Evolutionary conservation across 805 yeast genomes (phyloP).

Genomic region (Candida multigemmis): DNA sequence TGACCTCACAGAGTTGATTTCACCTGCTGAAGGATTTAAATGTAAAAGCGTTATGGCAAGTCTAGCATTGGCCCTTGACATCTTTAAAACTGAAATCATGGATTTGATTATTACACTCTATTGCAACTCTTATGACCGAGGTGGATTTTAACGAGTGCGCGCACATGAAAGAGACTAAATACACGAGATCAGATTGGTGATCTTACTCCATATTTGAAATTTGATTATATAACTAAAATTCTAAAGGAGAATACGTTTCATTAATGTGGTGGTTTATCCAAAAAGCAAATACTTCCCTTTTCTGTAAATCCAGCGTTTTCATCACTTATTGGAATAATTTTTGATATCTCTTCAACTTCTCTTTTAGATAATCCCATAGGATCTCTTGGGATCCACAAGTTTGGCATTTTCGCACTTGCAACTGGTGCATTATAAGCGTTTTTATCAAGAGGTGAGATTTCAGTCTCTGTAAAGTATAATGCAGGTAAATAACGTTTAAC

Average conservation of each 20-base stretch:
- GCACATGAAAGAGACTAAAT: too few species aligned
- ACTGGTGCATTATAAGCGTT: conserved; percentile 77
- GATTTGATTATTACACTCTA: too few species aligned
- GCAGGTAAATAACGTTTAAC: conserved; percentile 27
- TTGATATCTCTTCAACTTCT: conserved; percentile 48
- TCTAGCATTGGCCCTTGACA: too few species aligned
- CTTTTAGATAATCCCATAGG: conserved; percentile 68
- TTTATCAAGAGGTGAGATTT: conserved; percentile 31
- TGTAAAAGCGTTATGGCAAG: too few species aligned
- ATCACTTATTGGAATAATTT: conserved; percentile 56
- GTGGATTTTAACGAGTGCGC: too few species aligned
- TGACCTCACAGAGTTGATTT: too few species aligned
- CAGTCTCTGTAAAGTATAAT: conserved; percentile 23
- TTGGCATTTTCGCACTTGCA: conserved; percentile 57
- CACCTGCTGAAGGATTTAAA: too few species aligned
- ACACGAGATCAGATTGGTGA: too few species aligned
- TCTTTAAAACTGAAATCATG: too few species aligned
- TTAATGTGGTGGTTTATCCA: conserved; percentile 25
- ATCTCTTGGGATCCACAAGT: conserved; percentile 90
- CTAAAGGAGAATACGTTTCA: conserved; percentile 1
- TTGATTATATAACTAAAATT: too few species aligned
- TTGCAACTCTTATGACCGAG: too few species aligned
- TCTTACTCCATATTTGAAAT: too few species aligned
- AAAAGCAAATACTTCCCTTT: conserved; percentile 21
- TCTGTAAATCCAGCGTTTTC: conserved; percentile 48